These are phyloP conservation scores for Trichoderma parareesei DNA, from an alignment of 495 filamentous ascomycete genomes.

Conservation along the genomic window DNA sequence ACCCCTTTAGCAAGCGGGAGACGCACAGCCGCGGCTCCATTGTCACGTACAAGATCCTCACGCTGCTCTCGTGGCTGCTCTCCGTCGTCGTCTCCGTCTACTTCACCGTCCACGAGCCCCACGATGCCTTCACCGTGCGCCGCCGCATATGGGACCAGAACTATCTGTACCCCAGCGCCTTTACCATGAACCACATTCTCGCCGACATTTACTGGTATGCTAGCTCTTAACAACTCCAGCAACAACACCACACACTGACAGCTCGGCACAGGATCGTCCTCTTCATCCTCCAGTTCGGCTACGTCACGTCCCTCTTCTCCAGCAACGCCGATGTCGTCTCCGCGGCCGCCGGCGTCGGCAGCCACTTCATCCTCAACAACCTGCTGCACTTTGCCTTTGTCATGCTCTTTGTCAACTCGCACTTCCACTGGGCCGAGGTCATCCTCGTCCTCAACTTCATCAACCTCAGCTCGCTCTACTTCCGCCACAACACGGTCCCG, in stretches of 20 bases:
- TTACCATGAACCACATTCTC: constrained; percentile 63
- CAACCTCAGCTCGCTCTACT: constrained; percentile 69
- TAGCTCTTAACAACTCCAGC: neutral
- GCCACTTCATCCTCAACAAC: constrained; percentile 81
- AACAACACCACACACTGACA: too few relatives aligned
- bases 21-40: constrained; percentile 44
- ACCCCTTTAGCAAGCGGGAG: constrained; percentile 61
- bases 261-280: constrained; percentile 52
- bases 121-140: constrained; percentile 48
- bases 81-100: constrained; percentile 59
- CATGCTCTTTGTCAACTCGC: constrained; percentile 67
- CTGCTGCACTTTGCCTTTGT: constrained; percentile 70
- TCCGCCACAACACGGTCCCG: constrained; percentile 61
- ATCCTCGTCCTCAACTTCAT: constrained; percentile 72
- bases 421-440: constrained; percentile 66
- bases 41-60: constrained; percentile 55
- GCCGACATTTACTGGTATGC: constrained; percentile 69
- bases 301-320: constrained; percentile 68
- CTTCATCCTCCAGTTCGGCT: constrained; percentile 65
- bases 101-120: constrained; percentile 55
- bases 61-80: constrained; percentile 63
- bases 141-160: constrained; percentile 64
- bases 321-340: constrained; percentile 49
- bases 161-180: constrained; percentile 55
- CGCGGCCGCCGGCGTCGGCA: constrained; percentile 66